These are phyloP conservation scores for Carallia pectinifolia DNA, from an alignment of 345 rosid genomes.

Conservation along the genomic window DNA sequence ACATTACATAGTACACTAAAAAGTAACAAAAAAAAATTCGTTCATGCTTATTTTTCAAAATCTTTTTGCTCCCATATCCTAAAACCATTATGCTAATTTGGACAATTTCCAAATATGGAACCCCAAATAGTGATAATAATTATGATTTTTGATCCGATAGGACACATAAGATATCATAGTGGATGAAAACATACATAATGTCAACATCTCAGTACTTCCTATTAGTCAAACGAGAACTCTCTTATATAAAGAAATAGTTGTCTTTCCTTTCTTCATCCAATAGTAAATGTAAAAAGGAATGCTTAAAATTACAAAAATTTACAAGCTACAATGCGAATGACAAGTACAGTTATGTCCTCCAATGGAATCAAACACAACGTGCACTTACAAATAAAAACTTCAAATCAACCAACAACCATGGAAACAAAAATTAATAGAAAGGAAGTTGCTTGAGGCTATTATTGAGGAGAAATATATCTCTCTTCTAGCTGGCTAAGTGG, in stretches of 20 bases:
- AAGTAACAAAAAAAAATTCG: too few species aligned
- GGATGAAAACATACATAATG: too few species aligned
- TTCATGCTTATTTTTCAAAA: too few species aligned
- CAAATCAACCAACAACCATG: not conserved
- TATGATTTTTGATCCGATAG: not conserved
- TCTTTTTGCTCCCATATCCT: too few species aligned
- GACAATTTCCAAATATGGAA: too few species aligned
- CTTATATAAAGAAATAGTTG: not conserved
- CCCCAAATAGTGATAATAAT: too few species aligned
- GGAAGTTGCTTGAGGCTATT: not conserved
- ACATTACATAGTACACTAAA: too few species aligned
- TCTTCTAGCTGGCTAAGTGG: constrained; percentile 42
- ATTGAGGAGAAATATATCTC: not conserved
- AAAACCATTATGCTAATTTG: too few species aligned
- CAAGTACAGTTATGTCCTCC: not conserved
- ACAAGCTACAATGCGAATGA: constrained; percentile 1
- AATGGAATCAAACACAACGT: not conserved
- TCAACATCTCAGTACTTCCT: not conserved
- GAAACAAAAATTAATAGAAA: constrained; percentile 6
- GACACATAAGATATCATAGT: not conserved
- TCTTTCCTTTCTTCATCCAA: not conserved
- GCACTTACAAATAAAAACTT: not conserved
- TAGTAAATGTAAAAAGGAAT: constrained; percentile 3
- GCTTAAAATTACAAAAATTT: not conserved
- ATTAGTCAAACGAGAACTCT: not conserved